Base-by-base conservation (phyloP, 345 rosid genomes). In the Eucalyptus erythrocorys region DNA sequence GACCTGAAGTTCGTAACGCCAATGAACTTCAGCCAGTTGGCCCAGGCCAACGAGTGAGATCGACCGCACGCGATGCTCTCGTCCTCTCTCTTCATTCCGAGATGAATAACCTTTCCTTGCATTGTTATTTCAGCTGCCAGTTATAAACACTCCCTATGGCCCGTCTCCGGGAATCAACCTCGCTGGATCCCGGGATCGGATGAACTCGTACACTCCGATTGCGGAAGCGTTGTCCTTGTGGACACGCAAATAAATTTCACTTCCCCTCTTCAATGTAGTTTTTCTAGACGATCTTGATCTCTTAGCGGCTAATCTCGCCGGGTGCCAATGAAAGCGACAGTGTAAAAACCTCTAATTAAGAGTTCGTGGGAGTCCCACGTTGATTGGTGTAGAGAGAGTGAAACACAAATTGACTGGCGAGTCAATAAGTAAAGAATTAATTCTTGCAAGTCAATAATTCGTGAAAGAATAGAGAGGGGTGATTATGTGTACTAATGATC, bases 21-120 rank as follows among this genome's bases (percentile, higher is more conserved):
- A 12, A 88, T 86, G 86, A 89, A 53, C 57, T 89, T 92, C 24
- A 85, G 87, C 26, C 90, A 71, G 24, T 55, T 91, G 32, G 91
- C 84, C 37, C 34, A 26, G 40, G 50, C 61, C 48, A 22, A 34
- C 22, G 22, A 2, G 43, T 68, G 81, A 68, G 81, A 17, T 15
- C 43, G 3, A 68, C 81, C 81, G 0, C 22, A 3, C 4, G 12
- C 40, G 6, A 49, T 24, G 0, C 43, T 59, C n/a, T 17, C 79
- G 26, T 48, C 43, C 32, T 22, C 55, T 45, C 55, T 45, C 48
- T 59, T 87, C 34, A 8, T 64, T 59, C 88, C 50, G 40, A 64
- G 17, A 43, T 5, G 22, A 24, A 45, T 47, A 13, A 22, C 30
- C 4, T n/a, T 24, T 34, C 81, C 24, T 10, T 19, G 43, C 24